phyloP scores from a whole-genome alignment of 108 stramenopile genomes.

The Cyclotella atomus region DNA sequence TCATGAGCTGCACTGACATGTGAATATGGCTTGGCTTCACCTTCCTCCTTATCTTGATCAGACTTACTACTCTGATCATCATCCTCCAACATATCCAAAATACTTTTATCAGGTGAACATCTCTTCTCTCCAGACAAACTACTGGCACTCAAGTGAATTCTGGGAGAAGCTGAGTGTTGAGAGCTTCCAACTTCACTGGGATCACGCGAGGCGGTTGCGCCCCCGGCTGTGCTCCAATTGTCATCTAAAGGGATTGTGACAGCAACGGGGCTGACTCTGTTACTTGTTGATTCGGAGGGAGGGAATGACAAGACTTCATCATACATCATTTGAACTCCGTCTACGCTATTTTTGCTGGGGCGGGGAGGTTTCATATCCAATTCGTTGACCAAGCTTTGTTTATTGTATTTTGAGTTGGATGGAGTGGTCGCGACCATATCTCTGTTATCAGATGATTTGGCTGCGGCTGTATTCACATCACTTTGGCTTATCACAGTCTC shows the following conservation, averaged over 20 bases:
- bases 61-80: neutral
- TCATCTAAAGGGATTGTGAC: too few relatives aligned
- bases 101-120: constrained; percentile 9
- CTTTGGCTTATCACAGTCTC: too few relatives aligned
- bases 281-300: neutral
- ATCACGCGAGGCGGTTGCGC: neutral
- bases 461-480: too few relatives aligned
- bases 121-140: neutral
- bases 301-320: neutral
- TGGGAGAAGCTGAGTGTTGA: neutral
- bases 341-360: neutral
- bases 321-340: constrained; percentile 5
- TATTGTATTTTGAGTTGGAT: too few relatives aligned
- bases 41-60: neutral
- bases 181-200: neutral
- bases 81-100: neutral
- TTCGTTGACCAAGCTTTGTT: too few relatives aligned
- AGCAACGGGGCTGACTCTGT: neutral
- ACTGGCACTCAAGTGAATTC: neutral
- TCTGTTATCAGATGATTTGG: too few relatives aligned
- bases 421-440: too few relatives aligned
- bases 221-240: too few relatives aligned
- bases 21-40: neutral
- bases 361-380: neutral
- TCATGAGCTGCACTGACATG: constrained; percentile 19